A percentile compares a stretch with the other conserved stretches of the same genome.
Conservation (phyloP, 306 rosid species). For the Sesbania bispinosa region DNA sequence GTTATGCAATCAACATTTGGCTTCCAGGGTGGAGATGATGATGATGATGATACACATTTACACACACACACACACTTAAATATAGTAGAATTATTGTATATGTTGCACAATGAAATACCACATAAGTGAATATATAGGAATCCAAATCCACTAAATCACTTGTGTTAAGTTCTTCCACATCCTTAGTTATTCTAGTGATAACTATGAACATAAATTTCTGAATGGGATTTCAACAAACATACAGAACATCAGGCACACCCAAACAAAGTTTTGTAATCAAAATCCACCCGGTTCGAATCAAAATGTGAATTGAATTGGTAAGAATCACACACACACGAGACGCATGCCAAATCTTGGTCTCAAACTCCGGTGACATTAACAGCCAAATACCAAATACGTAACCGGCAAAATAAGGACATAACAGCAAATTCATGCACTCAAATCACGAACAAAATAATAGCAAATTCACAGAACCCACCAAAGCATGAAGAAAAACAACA, state of each 20-base stretch:
- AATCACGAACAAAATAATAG: not conserved
- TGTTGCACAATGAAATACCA: not conserved
- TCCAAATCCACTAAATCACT: not conserved
- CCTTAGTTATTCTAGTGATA: not conserved
- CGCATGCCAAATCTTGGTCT: not conserved
- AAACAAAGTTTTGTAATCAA: not conserved
- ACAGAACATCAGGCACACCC: not conserved
- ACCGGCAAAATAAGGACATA: not conserved
- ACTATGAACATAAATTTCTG: not conserved
- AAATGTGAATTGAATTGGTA: not conserved
- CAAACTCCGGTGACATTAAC: too few species aligned
- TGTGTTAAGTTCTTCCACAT: not conserved
- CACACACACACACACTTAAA: too few species aligned
- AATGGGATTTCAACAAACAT: not conserved
- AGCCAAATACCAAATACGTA: not conserved
- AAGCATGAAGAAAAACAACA: not conserved
- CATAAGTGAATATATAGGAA: not conserved
- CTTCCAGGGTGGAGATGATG: not conserved
- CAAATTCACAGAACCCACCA: not conserved
- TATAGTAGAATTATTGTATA: not conserved
- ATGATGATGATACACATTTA: too few species aligned
- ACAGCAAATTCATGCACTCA: not conserved
- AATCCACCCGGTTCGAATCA: not conserved
- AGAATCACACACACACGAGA: not conserved
- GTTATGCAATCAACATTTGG: not conserved